Conservation (phyloP, 1,284 basidiomycete genomes). For the Malassezia caprae region DNA sequence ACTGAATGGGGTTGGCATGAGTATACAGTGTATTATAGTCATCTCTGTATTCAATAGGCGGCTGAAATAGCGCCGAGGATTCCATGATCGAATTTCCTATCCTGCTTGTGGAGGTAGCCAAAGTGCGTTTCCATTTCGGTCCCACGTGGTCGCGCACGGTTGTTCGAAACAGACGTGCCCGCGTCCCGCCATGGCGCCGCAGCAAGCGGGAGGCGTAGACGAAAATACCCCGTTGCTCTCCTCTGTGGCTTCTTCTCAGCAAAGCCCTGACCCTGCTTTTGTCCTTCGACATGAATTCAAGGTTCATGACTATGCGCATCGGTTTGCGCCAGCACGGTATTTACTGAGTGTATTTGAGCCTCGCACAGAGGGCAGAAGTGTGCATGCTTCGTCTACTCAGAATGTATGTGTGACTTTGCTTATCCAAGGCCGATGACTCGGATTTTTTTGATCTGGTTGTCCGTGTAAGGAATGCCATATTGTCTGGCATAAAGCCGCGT, state of each 20-base stretch:
- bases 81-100: background rate
- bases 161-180: background rate
- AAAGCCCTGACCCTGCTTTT: background rate
- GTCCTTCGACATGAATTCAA: slow-evolving; percentile 8
- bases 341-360: slow-evolving; percentile 22
- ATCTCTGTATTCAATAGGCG: slow-evolving; percentile 10
- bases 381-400: background rate
- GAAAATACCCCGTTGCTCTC: slow-evolving; percentile 6
- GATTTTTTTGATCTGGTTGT: slow-evolving; percentile 25
- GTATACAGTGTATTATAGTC: slow-evolving; percentile 5
- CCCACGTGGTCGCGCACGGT: background rate
- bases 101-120: background rate
- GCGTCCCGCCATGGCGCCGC: background rate
- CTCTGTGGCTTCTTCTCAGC: background rate
- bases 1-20: background rate
- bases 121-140: background rate
- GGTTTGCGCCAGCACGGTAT: slow-evolving; percentile 1
- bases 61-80: slow-evolving; percentile 9
- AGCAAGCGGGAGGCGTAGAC: background rate
- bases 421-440: background rate
- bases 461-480: slow-evolving; percentile 32
- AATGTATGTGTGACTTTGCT: slow-evolving; percentile 2
- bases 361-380: background rate
- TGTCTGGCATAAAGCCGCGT: slow-evolving; percentile 33
- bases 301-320: background rate